These are phyloP conservation scores for Candida montana DNA, from an alignment of 805 yeast genomes.

Conservation along the genomic window DNA sequence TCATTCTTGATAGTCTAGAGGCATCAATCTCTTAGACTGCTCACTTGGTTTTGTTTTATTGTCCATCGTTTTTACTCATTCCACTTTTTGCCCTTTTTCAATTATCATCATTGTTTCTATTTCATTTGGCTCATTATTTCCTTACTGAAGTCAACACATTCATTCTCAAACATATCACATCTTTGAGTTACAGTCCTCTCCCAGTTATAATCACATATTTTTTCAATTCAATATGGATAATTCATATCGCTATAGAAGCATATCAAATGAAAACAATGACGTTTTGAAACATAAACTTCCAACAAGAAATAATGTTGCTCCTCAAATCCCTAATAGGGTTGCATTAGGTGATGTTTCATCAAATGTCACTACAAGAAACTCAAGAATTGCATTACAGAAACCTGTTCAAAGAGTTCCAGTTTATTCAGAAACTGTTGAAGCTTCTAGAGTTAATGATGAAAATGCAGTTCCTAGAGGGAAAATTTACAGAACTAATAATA, in stretches of 20 bases:
- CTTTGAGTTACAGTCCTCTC: not conserved
- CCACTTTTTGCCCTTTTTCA: too few relatives aligned
- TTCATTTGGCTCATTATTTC: too few relatives aligned
- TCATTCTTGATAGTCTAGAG: too few relatives aligned
- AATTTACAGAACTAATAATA: constrained; percentile 1
- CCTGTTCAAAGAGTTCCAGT: constrained; percentile 23
- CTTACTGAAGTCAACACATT: too few relatives aligned
- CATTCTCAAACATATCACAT: not conserved
- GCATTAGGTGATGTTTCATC: constrained; percentile 23
- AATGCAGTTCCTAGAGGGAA: constrained; percentile 13
- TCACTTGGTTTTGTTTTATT: too few relatives aligned
- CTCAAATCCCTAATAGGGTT: constrained; percentile 11
- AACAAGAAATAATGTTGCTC: constrained; percentile 1
- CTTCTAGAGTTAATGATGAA: constrained; percentile 14
- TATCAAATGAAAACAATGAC: constrained; percentile 21
- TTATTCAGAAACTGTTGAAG: constrained; percentile 10
- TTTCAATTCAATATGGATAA: constrained; percentile 9
- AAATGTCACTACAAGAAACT: constrained; percentile 11
- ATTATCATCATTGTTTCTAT: too few relatives aligned
- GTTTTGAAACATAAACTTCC: constrained; percentile 19
- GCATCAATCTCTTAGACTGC: too few relatives aligned
- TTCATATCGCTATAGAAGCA: constrained; percentile 16
- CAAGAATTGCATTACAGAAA: constrained; percentile 11
- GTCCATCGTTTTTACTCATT: too few relatives aligned
- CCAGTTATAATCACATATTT: not conserved